Evolutionary conservation across 2,329 filamentous ascomycete genomes (phyloP).

Genomic region (Whalleya microplaca): DNA sequence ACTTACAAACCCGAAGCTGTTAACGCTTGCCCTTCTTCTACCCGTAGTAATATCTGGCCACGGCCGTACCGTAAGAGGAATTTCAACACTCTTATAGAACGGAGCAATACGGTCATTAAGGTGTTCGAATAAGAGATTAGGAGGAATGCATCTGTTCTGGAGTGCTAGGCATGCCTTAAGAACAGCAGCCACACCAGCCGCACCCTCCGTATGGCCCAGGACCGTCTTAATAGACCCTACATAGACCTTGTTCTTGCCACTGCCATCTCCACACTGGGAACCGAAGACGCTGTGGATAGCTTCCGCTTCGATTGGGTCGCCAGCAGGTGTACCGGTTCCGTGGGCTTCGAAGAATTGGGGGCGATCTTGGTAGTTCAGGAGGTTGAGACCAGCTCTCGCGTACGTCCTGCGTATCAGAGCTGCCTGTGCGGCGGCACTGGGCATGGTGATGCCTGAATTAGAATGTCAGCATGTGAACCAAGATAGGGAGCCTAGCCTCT

Average conservation of each 20-base stretch:
- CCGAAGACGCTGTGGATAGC: slow-evolving; percentile 2
- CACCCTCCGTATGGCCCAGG: slow-evolving; percentile 29
- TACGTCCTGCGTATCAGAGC: slow-evolving; percentile 39
- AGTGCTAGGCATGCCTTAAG: slow-evolving; percentile 24
- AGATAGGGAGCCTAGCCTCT: too few relatives aligned
- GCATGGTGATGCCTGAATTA: slow-evolving; percentile 51
- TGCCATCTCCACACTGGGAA: too few relatives aligned
- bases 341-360: slow-evolving; percentile 28
- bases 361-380: slow-evolving; percentile 13
- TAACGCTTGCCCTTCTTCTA: slow-evolving; percentile 27
- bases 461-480: too few relatives aligned
- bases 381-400: slow-evolving; percentile 33
- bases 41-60: slow-evolving; percentile 18
- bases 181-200: slow-evolving; percentile 28
- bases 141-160: slow-evolving; percentile 22
- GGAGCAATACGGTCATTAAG: slow-evolving; percentile 32
- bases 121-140: slow-evolving; percentile 36
- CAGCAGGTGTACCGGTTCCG: slow-evolving; percentile 14
- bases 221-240: slow-evolving; percentile 30
- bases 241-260: not conserved
- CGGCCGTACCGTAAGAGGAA: not conserved
- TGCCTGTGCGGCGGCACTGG: slow-evolving; percentile 38
- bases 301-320: slow-evolving; percentile 12
- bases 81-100: slow-evolving; percentile 19
- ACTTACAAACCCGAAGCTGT: slow-evolving; percentile 31